Conservation (phyloP, 2,329 filamentous ascomycete species). For the Xylaria sp. region DNA sequence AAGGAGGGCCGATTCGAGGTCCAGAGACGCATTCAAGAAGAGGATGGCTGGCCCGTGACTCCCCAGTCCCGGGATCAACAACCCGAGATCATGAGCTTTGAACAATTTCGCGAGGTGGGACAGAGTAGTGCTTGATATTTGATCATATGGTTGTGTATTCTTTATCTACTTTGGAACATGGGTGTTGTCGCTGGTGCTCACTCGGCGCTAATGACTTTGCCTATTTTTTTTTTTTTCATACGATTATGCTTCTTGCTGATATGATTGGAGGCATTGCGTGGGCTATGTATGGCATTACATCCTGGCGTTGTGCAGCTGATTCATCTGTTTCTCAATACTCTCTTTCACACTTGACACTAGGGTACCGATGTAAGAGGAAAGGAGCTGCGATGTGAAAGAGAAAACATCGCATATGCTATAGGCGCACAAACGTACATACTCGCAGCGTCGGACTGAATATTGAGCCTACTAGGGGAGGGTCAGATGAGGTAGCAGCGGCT, state of each 20-base stretch:
- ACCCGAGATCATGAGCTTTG: conserved; percentile 41
- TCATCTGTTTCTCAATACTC: neutral
- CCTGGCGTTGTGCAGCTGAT: conserved; percentile 22
- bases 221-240: too few species aligned
- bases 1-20: conserved; percentile 77
- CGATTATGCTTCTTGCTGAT: neutral
- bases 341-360: neutral
- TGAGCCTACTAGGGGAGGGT: neutral
- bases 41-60: conserved; percentile 55
- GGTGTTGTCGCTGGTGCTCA: neutral
- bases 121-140: conserved; percentile 49
- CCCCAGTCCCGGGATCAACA: conserved; percentile 25
- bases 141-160: neutral
- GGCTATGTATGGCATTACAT: conserved; percentile 12
- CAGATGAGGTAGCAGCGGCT: neutral
- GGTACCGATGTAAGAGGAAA: neutral
- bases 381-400: neutral
- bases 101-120: conserved; percentile 48
- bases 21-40: conserved; percentile 73
- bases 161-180: neutral
- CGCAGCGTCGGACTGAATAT: neutral
- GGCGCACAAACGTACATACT: neutral
- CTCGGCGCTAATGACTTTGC: neutral
- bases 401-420: neutral
- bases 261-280: conserved; percentile 4